Percentiles rank a stretch among this genome's conserved stretches.
Conservation (phyloP, 2,329 filamentous ascomycete species). For the Ophiostoma novo-ulmi region DNA sequence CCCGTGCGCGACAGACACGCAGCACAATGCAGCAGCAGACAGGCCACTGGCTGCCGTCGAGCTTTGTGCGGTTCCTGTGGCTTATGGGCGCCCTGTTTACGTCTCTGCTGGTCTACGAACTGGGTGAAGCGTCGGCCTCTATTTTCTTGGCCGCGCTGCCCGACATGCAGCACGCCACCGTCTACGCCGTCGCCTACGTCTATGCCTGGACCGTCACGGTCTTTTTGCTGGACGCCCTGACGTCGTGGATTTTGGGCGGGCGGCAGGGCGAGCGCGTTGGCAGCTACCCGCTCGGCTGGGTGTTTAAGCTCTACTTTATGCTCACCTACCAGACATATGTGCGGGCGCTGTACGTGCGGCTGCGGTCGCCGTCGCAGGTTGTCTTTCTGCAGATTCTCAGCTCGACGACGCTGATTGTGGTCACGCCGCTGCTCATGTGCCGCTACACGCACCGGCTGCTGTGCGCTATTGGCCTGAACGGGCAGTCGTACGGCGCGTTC, state of each 20-base stretch:
- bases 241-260: constrained; percentile 62
- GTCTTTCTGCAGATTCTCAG: constrained; percentile 60
- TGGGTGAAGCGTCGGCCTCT: constrained; percentile 65
- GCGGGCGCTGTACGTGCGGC: constrained; percentile 61
- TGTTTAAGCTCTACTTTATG: constrained; percentile 66
- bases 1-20: constrained; percentile 29
- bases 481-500: constrained; percentile 57
- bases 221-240: constrained; percentile 58
- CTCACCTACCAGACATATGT: constrained; percentile 68
- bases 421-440: constrained; percentile 61
- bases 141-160: constrained; percentile 62
- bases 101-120: constrained; percentile 58
- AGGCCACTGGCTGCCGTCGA: constrained; percentile 53
- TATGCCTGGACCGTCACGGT: constrained; percentile 66
- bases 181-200: constrained; percentile 64
- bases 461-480: constrained; percentile 49
- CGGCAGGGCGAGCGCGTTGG: constrained; percentile 62
- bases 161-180: constrained; percentile 47
- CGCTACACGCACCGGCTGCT: constrained; percentile 52
- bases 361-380: constrained; percentile 61
- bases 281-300: constrained; percentile 65
- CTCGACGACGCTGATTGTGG: constrained; percentile 56
- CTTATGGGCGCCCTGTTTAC: constrained; percentile 61
- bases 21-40: constrained; percentile 22
- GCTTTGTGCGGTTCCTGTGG: constrained; percentile 65